phyloP scores from a whole-genome alignment of 1,284 basidiomycete species.

The Marasmius fiardii region DNA sequence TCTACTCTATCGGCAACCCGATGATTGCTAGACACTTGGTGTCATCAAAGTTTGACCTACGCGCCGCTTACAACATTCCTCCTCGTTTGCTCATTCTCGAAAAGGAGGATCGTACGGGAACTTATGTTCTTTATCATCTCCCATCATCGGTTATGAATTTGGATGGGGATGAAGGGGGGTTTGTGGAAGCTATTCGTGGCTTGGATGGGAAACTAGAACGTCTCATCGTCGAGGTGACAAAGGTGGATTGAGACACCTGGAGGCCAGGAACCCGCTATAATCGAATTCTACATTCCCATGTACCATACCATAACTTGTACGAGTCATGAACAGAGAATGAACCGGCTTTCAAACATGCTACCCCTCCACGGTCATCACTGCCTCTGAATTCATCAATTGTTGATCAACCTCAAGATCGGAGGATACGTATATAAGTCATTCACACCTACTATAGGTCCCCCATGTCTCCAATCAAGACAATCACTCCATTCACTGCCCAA shows the following conservation, averaged over 20 bases:
- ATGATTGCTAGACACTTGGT: conserved; percentile 37
- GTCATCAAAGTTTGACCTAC: conserved; percentile 41
- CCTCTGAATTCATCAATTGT: no score
- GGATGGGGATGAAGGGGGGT: conserved; percentile 22
- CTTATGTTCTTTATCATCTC: conserved; percentile 45
- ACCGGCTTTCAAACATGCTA: no score
- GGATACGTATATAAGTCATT: neutral
- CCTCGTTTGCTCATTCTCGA: conserved; percentile 44
- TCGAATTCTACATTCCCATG: no score
- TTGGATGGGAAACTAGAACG: conserved; percentile 45
- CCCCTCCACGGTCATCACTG: no score
- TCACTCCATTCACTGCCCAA: conserved; percentile 34
- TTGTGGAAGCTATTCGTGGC: conserved; percentile 31
- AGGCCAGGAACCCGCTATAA: no score
- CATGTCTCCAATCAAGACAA: conserved; percentile 24
- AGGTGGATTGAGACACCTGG: neutral
- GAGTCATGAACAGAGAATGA: no score
- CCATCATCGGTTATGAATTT: conserved; percentile 38
- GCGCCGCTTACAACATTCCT: conserved; percentile 43
- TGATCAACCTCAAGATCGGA: no score
- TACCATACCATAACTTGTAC: no score
- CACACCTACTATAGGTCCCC: neutral
- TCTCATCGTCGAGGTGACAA: conserved; percentile 32
- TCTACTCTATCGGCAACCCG: conserved; percentile 55
- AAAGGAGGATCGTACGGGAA: conserved; percentile 34